Evolutionary conservation across 352 stramenopile genomes (phyloP).

Genomic region (Pythium coloratum): DNA sequence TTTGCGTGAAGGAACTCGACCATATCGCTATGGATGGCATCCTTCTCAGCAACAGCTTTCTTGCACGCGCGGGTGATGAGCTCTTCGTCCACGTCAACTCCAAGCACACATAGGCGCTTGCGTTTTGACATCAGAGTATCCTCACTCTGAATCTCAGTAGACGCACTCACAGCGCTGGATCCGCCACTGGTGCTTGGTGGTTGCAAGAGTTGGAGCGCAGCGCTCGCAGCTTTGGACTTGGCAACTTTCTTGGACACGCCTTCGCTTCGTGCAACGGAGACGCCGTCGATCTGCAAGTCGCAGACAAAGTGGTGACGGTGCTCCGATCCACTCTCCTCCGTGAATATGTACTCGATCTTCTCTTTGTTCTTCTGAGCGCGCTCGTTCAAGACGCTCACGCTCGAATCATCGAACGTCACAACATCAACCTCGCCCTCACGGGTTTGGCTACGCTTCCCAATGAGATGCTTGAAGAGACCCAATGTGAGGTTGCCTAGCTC

Average conservation of each 20-base stretch:
- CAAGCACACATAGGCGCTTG: slow-evolving; percentile 56
- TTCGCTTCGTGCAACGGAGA: slow-evolving; percentile 46
- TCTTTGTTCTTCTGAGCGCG: slow-evolving; percentile 64
- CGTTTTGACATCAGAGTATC: slow-evolving; percentile 7
- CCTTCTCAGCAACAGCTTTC: slow-evolving; percentile 35
- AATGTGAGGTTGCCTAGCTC: slow-evolving; percentile 61
- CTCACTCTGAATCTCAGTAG: neutral
- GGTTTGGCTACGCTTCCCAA: slow-evolving; percentile 18
- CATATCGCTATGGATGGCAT: slow-evolving; percentile 24
- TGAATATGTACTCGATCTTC: slow-evolving; percentile 55
- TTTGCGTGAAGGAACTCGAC: slow-evolving; percentile 62
- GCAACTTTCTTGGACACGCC: slow-evolving; percentile 83
- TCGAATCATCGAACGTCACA: slow-evolving; percentile 49
- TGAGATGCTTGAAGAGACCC: slow-evolving; percentile 63
- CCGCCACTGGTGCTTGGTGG: neutral
- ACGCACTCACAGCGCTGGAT: too few species aligned
- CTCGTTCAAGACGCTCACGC: slow-evolving; percentile 70
- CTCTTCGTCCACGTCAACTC: slow-evolving; percentile 74
- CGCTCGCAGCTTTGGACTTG: slow-evolving; percentile 68
- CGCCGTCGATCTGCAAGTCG: slow-evolving; percentile 54
- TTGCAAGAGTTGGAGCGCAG: neutral
- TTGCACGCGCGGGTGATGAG: slow-evolving; percentile 55
- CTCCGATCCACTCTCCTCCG: slow-evolving; percentile 50
- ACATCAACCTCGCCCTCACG: slow-evolving; percentile 33
- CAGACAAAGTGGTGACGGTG: slow-evolving; percentile 66